Base-by-base conservation (phyloP, 352 stramenopile species). In the Phytophthora chlamydospora region DNA sequence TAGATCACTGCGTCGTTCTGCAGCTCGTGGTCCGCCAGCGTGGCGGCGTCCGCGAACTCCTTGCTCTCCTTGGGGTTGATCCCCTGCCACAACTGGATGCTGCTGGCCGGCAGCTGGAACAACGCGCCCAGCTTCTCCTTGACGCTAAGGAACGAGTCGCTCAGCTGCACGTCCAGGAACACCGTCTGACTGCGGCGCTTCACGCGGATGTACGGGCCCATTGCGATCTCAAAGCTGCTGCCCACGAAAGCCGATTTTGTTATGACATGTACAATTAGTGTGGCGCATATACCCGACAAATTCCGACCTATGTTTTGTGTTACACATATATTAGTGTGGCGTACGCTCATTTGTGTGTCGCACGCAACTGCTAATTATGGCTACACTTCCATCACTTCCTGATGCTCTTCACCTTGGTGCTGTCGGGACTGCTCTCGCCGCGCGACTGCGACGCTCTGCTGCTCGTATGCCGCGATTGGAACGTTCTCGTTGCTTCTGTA, bases 131-230 rank as follows among this genome's bases (percentile, higher is more conserved):
- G 68, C 68, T 90, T 91, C 61, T 93, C 83, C 63, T 95, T 95
- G 10, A 97, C 76, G 57, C 66, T 84, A 21, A 85, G 68, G 65
- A 97, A 96, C 34, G 82, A 88, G 46, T 97, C 88, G 16, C 62
- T 58, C 35, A 86, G 74, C 62, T 93, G 75, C 50, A 90, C 84
- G 65, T 95, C 81, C 65, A 97, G 61, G 63, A 97, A 97, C 33
- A 97, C 80, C 16, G 88, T 96, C 74, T 92, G 85, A 62, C 80
- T 90, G 38, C 80, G 68, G 53, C 89, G 76, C 83, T 97, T 97
- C n/a, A 97, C 76, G 75, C 89, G 85, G 55, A 97, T 74, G 58
- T 97, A 97, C 73, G 85, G 79, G 27, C 66, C 67, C 75, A 84
- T 83, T 5, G 0, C 38, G 13, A 42, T 42, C 8, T 16, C 36